Base-by-base conservation (phyloP, 495 filamentous ascomycete genomes). In the Terfezia boudieri region DNA sequence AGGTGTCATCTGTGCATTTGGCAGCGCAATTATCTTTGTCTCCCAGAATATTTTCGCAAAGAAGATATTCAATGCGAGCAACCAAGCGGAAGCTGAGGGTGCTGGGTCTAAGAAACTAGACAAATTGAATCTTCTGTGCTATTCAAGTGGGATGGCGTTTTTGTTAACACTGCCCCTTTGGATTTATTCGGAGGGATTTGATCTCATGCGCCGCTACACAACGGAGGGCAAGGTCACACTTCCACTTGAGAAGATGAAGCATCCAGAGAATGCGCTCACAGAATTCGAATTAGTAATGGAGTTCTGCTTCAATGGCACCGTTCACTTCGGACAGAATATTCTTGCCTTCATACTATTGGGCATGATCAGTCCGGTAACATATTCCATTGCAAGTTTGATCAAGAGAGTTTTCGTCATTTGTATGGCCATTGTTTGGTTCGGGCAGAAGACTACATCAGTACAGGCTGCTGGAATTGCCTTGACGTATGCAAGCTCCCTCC, bases 21-120 rank as follows among this genome's bases (percentile, higher is more conserved):
- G 83, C 16, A 86, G 82, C 32, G 84, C 92, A 37, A 69, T 96
- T 37, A 84, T 99, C 58, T 99, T 99, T 65, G 90, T 99, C 14
- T 93, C 86, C 0, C 90, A 99, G 64, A 99, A 99, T 64, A 99
- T 99, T 55, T 94, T 94, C 60, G 95, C 89, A 14, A 99, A 99
- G 67, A 85, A 85, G 54, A 76, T 99, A n/a, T 99, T 99, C 74
- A 96, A 94, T 65, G 87, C 94, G 67, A 87, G 83, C 23, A 82
- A 86, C 9, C 75, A 75, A 17, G 80, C 82, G 2, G 87, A 94
- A 67, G 75, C 78, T 14, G 81, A 92, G 17, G 49, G 55, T 3
- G 74, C 77, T 2, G 66, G 71, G 36, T 71, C 67, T 48, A 76
- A 77, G 49, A 96, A 94, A 70, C 73, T 95, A 37, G 90, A 99